Percentiles rank a stretch among this genome's conserved stretches.
Evolutionary conservation across 2,329 filamentous ascomycete genomes (phyloP).

Genomic region (Xylariaceae sp.): DNA sequence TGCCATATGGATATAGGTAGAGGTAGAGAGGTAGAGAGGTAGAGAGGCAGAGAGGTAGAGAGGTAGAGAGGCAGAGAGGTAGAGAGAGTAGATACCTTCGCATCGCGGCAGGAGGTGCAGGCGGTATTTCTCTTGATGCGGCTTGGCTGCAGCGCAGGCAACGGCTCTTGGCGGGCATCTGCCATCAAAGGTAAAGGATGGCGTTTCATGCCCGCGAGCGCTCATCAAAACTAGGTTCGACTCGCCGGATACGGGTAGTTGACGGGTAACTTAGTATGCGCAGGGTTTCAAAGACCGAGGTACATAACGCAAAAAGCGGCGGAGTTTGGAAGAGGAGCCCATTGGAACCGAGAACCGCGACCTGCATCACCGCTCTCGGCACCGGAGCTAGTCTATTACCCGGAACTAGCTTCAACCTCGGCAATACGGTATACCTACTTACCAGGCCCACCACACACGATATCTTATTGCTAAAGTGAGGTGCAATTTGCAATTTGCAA

Average conservation of each 20-base stretch:
- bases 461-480: too few species aligned
- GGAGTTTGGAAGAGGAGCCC: not conserved
- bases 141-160: constrained; percentile 17
- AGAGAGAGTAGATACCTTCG: constrained; percentile 23
- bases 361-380: not conserved
- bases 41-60: too few species aligned
- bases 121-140: constrained; percentile 33
- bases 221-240: constrained; percentile 2
- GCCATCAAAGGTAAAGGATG: constrained; percentile 23
- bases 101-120: constrained; percentile 32
- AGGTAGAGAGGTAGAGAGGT: too few species aligned
- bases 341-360: not conserved
- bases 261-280: not conserved
- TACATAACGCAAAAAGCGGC: not conserved
- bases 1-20: not conserved
- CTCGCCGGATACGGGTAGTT: constrained; percentile 6
- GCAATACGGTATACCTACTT: too few species aligned
- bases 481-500: too few species aligned
- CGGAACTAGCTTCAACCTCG: not conserved
- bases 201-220: constrained; percentile 15
- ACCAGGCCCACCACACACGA: too few species aligned
- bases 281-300: not conserved
- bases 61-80: not conserved
- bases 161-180: constrained; percentile 21
- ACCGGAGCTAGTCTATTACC: not conserved